Conservation (phyloP, 164 flowering plant species). For the Dillenia turbinata region DNA sequence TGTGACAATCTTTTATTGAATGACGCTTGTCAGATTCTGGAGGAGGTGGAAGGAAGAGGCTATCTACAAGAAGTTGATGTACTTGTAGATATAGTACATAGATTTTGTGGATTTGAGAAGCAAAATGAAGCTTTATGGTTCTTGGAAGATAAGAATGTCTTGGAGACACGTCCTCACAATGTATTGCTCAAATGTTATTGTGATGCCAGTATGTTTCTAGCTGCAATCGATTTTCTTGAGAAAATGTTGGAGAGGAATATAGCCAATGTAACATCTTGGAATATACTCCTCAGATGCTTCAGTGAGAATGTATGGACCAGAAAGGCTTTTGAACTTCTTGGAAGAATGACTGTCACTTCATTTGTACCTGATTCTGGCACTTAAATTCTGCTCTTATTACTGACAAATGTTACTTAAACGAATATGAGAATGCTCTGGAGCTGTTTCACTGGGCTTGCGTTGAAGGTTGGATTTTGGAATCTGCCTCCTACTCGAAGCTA, state of each 20-base stretch:
- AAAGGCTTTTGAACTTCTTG: slow-evolving; percentile 43
- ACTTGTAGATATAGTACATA: slow-evolving; percentile 33
- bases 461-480: slow-evolving; percentile 45
- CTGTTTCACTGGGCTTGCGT: slow-evolving; percentile 25
- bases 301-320: slow-evolving; percentile 29
- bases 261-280: slow-evolving; percentile 51
- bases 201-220: slow-evolving; percentile 23
- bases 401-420: slow-evolving; percentile 40
- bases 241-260: slow-evolving; percentile 39
- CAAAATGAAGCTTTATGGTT: slow-evolving; percentile 30
- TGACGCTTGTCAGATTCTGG: slow-evolving; percentile 34
- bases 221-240: slow-evolving; percentile 33
- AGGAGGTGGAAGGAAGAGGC: slow-evolving; percentile 33
- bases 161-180: slow-evolving; percentile 33
- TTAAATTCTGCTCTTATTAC: slow-evolving; percentile 51
- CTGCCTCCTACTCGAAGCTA: slow-evolving; percentile 24
- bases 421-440: slow-evolving; percentile 13
- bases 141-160: slow-evolving; percentile 39
- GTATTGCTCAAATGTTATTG: slow-evolving; percentile 55
- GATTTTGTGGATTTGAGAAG: slow-evolving; percentile 38
- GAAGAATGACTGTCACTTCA: slow-evolving; percentile 51
- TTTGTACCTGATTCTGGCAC: slow-evolving; percentile 41
- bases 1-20: slow-evolving; percentile 39
- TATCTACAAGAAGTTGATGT: slow-evolving; percentile 20
- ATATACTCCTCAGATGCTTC: slow-evolving; percentile 46